A percentile compares a stretch with the other conserved stretches of the same genome.
phyloP scores from a whole-genome alignment of 805 yeast species.

The Priceomyces castillae region DNA sequence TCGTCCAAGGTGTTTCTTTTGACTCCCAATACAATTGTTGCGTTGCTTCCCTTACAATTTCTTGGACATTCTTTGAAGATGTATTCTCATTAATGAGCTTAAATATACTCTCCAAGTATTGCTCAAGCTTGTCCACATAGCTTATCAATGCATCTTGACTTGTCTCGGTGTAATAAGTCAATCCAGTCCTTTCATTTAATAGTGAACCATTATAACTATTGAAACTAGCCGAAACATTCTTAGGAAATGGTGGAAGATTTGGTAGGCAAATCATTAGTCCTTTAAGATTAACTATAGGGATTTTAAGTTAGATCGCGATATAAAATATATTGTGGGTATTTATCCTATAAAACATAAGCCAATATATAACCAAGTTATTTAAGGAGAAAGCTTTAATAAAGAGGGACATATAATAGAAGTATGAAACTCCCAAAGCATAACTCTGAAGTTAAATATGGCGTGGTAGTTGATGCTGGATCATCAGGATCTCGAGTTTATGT shows the following conservation, averaged over 20 bases:
- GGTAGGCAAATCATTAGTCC: conserved; percentile 31
- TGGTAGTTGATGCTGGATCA: conserved; percentile 93
- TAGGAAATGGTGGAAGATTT: conserved; percentile 31
- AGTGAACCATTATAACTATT: conserved; percentile 11
- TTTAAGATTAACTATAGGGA: neutral
- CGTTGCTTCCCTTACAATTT: conserved; percentile 5
- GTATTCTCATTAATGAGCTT: conserved; percentile 8
- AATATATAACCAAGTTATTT: no score
- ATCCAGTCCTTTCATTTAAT: conserved; percentile 16
- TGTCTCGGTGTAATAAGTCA: conserved; percentile 9
- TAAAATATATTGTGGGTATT: neutral
- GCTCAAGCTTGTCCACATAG: conserved; percentile 32
- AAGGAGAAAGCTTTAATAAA: no score
- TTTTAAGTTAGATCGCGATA: neutral
- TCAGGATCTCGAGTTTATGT: conserved; percentile 89
- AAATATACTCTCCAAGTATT: conserved; percentile 30
- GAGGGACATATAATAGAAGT: neutral
- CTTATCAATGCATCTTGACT: conserved; percentile 25
- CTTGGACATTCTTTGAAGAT: conserved; percentile 1
- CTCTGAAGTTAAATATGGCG: conserved; percentile 56
- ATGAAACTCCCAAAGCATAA: conserved; percentile 5
- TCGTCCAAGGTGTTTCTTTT: conserved; percentile 17
- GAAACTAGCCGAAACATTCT: conserved; percentile 5
- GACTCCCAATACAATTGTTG: conserved; percentile 4
- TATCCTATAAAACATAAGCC: no score